phyloP scores from a whole-genome alignment of 768 basidiomycete genomes.

The Lentinula boryana region DNA sequence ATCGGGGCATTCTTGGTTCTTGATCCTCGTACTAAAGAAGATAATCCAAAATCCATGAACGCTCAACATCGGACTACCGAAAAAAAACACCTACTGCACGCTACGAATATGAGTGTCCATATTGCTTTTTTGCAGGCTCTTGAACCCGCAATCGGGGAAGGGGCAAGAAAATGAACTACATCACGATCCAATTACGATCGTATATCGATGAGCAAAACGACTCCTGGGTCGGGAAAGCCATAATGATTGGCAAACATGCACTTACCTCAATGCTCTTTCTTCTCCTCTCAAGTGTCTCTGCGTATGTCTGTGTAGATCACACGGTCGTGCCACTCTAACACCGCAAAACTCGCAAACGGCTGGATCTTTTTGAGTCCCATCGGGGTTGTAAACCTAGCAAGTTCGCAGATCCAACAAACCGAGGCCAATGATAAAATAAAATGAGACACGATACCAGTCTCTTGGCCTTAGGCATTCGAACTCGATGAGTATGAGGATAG shows the following conservation, averaged over 20 bases:
- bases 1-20: constrained; percentile 3
- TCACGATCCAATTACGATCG: not conserved
- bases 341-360: not conserved
- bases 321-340: not conserved
- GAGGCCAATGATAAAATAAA: not conserved
- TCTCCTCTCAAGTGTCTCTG: not conserved
- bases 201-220: not conserved
- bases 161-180: not conserved
- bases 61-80: too few relatives aligned
- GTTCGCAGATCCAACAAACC: not conserved
- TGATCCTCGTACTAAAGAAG: not conserved
- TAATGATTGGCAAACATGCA: not conserved
- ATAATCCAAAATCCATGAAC: not conserved
- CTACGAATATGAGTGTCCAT: not conserved
- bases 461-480: not conserved
- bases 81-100: not conserved
- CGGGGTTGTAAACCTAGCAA: not conserved
- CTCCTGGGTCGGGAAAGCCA: too few relatives aligned
- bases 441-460: not conserved
- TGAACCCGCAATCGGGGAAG: not conserved
- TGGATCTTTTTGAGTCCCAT: not conserved
- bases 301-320: not conserved
- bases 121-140: not conserved
- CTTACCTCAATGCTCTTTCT: not conserved
- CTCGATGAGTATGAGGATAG: not conserved